These are phyloP conservation scores for Quercus phellos DNA, from an alignment of 331 rosid species.

Conservation along the genomic window DNA sequence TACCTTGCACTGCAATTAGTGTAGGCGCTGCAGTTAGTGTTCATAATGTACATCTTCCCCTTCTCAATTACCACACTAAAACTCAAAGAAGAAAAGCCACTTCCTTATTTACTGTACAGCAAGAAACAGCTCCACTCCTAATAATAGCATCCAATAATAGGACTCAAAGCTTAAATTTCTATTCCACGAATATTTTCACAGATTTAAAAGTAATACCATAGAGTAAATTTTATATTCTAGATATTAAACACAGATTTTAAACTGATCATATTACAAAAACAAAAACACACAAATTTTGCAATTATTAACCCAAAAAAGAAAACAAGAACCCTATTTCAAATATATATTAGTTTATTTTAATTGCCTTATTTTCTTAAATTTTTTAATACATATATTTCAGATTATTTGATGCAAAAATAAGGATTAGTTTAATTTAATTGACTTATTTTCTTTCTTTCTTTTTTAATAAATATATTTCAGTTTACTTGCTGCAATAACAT, in stretches of 20 bases:
- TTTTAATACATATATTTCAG: not conserved
- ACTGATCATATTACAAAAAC: not conserved
- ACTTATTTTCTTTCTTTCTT: too few species aligned
- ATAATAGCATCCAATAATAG: constrained; percentile 12
- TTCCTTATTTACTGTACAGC: constrained; percentile 21
- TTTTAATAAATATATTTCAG: too few species aligned
- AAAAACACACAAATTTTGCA: not conserved
- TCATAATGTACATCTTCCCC: constrained; percentile 33
- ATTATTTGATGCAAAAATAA: not conserved
- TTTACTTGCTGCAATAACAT: too few species aligned
- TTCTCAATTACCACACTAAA: constrained; percentile 14
- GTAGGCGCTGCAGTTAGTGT: constrained; percentile 18
- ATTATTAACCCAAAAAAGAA: not conserved
- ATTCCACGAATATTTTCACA: not conserved
- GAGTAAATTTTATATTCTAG: not conserved
- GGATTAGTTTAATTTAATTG: not conserved
- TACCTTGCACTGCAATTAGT: constrained; percentile 36
- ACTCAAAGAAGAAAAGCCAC: constrained; percentile 16
- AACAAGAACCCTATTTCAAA: not conserved
- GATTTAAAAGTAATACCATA: not conserved
- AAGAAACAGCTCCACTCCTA: constrained; percentile 32
- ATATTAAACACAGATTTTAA: not conserved
- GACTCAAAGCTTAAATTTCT: not conserved
- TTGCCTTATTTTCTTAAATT: too few species aligned
- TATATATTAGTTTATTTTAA: too few species aligned